A percentile compares a stretch with the other conserved stretches of the same genome.
Conservation (phyloP, 495 filamentous ascomycete species). For the Penicillium cosmopolitanum region DNA sequence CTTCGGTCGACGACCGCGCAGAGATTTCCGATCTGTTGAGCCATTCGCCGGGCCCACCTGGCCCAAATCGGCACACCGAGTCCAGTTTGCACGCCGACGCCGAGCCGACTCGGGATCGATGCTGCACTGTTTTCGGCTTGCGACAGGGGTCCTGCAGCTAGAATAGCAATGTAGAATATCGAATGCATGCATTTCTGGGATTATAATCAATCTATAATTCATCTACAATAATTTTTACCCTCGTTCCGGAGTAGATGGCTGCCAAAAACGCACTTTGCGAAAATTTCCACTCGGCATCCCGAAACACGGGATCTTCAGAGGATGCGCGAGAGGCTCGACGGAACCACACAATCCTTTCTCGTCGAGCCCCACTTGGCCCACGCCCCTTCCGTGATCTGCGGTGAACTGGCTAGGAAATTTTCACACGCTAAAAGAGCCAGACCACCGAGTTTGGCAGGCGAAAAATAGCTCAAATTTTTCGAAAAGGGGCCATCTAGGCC, state of each 20-base stretch:
- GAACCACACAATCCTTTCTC: conserved; percentile 24
- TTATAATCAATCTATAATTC: background rate
- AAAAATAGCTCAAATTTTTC: conserved; percentile 5
- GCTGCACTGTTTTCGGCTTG: background rate
- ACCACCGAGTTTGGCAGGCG: conserved; percentile 4
- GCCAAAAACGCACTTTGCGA: background rate
- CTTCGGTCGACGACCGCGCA: conserved; percentile 29
- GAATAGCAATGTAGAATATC: background rate
- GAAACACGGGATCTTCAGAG: conserved; percentile 21
- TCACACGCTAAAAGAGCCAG: conserved; percentile 14
- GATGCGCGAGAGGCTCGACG: conserved; percentile 10
- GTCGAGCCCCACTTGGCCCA: conserved; percentile 21
- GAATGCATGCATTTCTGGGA: background rate
- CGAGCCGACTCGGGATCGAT: conserved; percentile 29
- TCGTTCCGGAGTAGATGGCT: background rate
- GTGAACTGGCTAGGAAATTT: conserved; percentile 20
- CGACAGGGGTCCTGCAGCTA: background rate
- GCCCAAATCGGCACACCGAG: conserved; percentile 38
- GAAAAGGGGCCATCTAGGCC: conserved; percentile 14
- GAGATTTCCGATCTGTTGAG: conserved; percentile 27
- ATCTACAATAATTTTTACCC: background rate
- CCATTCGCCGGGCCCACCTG: conserved; percentile 19
- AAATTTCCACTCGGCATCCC: conserved; percentile 24
- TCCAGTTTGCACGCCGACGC: conserved; percentile 20
- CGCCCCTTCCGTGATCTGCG: conserved; percentile 28